Base-by-base conservation (phyloP, 2,329 filamentous ascomycete species). In the Stenocarpella maydis region DNA sequence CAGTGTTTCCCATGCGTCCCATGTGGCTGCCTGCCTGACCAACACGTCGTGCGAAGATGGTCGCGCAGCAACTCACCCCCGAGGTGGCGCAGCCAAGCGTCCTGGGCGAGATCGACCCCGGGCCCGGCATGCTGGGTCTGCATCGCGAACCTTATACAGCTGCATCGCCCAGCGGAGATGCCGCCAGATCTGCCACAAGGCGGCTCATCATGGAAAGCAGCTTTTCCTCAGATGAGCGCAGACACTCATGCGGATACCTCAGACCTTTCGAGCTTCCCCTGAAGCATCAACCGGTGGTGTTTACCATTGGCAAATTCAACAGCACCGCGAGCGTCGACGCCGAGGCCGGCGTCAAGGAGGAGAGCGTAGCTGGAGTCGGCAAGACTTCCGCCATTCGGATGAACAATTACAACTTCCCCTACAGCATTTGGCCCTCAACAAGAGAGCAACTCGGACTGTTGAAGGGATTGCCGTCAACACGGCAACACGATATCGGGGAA, bases 381-480 rank as follows among this genome's bases (percentile, higher is more conserved):
- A 4, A 12, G 43, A 4, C 9, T 24, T 19, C n/a, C 1, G 43
- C 21, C 47, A 8, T 1, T 14, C 15, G 24, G 6, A 52, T 17
- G 26, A 9, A 7, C 17, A 53, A n/a, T 1, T 12, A 12, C 6
- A 4, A 2, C 4, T 17, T 14, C 15, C 21, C 10, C 21, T 26
- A 4, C 47, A 17, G 15, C 21, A 37, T 2, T 37, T 7, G 34
- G 4, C n/a, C 43, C 21, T 9, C 43, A 47, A n/a, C n/a, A n/a
- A n/a, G n/a, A 26, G 21, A 24, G 19, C 14, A 5, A 17, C 6
- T 37, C 7, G 2, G 0, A 4, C 19, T 4, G 0, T 10, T 6
- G 3, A 17, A 4, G 1, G 21, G 4, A 4, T 4, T 19, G 8
- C 26, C 0, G 39, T 4, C 26, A 3, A 15, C 12, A 8, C 3